phyloP scores from a whole-genome alignment of 2,329 filamentous ascomycete species.

The Clonostachys solani region DNA sequence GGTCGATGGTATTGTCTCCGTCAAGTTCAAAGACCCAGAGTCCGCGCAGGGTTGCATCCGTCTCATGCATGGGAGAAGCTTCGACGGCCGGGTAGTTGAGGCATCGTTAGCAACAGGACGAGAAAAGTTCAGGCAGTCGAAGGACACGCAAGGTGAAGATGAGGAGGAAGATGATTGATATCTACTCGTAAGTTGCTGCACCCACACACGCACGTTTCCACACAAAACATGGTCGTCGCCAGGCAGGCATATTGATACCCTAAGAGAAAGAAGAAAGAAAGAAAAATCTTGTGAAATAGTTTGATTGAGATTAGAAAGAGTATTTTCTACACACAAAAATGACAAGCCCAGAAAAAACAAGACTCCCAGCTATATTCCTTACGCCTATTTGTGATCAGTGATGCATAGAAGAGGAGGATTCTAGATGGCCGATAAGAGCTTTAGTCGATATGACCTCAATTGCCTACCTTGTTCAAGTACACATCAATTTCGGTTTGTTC shows the following conservation, averaged over 20 bases:
- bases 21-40: conserved; percentile 71
- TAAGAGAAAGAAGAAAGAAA: neutral
- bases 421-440: too few relatives aligned
- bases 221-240: neutral
- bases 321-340: neutral
- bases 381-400: neutral
- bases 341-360: neutral
- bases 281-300: neutral
- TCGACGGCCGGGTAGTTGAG: conserved; percentile 67
- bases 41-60: conserved; percentile 69
- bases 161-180: too few relatives aligned
- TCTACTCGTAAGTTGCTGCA: too few relatives aligned
- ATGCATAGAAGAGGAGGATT: too few relatives aligned
- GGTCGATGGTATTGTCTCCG: conserved; percentile 75
- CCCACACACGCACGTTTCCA: neutral
- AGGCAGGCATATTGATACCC: neutral
- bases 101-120: conserved; percentile 68
- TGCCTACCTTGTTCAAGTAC: neutral
- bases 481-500: conserved; percentile 21
- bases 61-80: conserved; percentile 76
- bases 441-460: too few relatives aligned
- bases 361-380: neutral
- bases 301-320: neutral
- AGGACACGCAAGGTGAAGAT: too few relatives aligned
- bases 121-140: conserved; percentile 52